phyloP scores from a whole-genome alignment of 1,284 basidiomycete genomes.

The Leccinum griseonigrum region DNA sequence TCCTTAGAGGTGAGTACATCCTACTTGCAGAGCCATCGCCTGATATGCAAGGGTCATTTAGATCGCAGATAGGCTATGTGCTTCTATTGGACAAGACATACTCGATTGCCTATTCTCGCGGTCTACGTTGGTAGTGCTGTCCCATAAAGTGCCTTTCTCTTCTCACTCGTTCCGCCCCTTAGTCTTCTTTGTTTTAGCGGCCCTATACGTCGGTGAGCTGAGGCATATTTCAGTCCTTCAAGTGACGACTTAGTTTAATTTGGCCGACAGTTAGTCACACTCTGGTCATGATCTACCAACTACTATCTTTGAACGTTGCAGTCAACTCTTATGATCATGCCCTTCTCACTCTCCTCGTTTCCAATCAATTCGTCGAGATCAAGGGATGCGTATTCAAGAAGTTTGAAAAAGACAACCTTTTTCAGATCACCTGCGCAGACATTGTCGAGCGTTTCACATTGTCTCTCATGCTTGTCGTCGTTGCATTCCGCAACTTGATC shows the following conservation, averaged over 20 bases:
- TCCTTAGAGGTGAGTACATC: conserved; percentile 76
- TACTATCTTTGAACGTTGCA: conserved; percentile 94
- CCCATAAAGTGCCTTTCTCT: conserved; percentile 57
- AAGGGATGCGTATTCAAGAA: conserved; percentile 99
- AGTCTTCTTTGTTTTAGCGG: conserved; percentile 82
- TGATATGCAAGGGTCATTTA: conserved; percentile 31
- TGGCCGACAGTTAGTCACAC: conserved; percentile 74
- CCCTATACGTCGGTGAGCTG: conserved; percentile 78
- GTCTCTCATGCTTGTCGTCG: conserved; percentile 86
- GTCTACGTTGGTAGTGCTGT: conserved; percentile 81
- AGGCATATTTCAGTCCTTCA: background rate
- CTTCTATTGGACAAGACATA: conserved; percentile 97
- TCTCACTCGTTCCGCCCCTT: conserved; percentile 73
- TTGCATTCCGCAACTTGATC: conserved; percentile 93
- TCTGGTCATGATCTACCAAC: conserved; percentile 96
- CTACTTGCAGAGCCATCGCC: background rate
- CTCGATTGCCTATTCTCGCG: conserved; percentile 95
- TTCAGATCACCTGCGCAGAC: conserved; percentile 98
- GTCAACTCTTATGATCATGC: conserved; percentile 99
- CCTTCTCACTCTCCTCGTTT: conserved; percentile 90
- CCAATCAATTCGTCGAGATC: conserved; percentile 99
- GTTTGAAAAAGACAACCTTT: conserved; percentile 99
- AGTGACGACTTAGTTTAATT: background rate
- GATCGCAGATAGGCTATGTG: conserved; percentile 95
- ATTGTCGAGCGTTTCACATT: conserved; percentile 98